Evolutionary conservation across 228 moss, liverwort and hornwort species (phyloP).

Genomic region (Sphagnum fallax): DNA sequence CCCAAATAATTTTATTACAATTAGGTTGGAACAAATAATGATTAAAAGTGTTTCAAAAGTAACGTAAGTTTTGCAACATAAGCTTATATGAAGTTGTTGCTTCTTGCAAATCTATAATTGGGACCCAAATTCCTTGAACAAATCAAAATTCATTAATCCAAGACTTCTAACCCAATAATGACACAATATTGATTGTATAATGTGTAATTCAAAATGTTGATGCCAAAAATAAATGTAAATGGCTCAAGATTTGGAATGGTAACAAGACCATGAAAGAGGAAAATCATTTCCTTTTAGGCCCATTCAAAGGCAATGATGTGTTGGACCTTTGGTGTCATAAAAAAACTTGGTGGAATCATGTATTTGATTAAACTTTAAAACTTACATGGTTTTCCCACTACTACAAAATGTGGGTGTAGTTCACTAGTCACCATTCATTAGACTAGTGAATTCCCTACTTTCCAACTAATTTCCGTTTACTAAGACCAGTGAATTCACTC

Average conservation of each 20-base stretch:
- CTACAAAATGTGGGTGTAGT: not conserved
- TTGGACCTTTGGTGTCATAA: not conserved
- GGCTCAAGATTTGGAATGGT: not conserved
- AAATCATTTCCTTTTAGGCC: not conserved
- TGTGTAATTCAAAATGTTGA: not conserved
- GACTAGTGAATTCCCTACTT: no score
- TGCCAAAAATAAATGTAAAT: not conserved
- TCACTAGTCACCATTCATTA: no score
- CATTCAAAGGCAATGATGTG: not conserved
- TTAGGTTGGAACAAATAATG: no score
- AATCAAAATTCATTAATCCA: no score
- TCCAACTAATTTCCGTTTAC: no score
- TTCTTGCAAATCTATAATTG: no score
- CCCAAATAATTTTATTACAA: no score
- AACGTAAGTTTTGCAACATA: no score
- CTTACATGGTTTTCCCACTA: not conserved
- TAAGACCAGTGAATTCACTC: no score
- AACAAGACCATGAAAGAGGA: not conserved
- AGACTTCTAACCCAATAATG: not conserved
- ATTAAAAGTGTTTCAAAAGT: no score
- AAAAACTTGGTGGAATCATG: not conserved
- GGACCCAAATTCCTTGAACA: not conserved
- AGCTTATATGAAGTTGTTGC: no score
- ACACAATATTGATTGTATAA: not conserved
- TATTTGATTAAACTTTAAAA: not conserved